Base-by-base conservation (phyloP, 176 grass and related monocot species). In the Rhipidocladum racemiflorum region DNA sequence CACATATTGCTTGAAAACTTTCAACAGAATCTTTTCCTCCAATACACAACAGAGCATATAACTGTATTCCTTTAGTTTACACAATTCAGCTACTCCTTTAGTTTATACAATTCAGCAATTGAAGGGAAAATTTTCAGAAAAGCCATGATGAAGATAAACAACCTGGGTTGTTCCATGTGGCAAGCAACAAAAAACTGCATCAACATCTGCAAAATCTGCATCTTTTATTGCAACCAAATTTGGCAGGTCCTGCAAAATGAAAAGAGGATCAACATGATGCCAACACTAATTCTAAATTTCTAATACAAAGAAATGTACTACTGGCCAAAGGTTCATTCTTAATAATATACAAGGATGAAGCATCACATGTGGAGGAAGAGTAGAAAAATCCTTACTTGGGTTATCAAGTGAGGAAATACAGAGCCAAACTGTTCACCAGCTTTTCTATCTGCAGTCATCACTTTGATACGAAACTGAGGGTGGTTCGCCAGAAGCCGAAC, bases 101-200 rank as follows among this genome's bases (percentile, higher is more conserved):
- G 32, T 34, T 34, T 18, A 81, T 12, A 82, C 51, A 65, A 17
- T 74, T 64, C 6, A 72, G 48, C 29, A 43, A 72, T 71, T 50
- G 42, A 35, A 36, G 78, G 21, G 6, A 73, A 44, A 5, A 73
- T 42, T 5, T 61, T 66, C 51, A 81, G 25, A 27, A 30, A 80
- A 84, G 27, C 20, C 76, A 84, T 49, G 68, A n/a, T 61, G 74
- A 73, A 12, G 13, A 86, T 65, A 80, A 83, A 44, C 69, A 46
- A 97, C 94, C 90, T 97, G 95, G 49, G 95, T 97, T 78, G 92
- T 97, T 25, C 92, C 96, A 85, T 98, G 96, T 79, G 96, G 96
- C 85, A 98, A 93, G 87, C 96, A 98, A 93, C 96, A 98, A 91
- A 98, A 98, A 65, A 95, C 92, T 72, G 92, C 96, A 95, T 95